phyloP scores from a whole-genome alignment of 257 asterid species.

The Solanum megistacrolobum region DNA sequence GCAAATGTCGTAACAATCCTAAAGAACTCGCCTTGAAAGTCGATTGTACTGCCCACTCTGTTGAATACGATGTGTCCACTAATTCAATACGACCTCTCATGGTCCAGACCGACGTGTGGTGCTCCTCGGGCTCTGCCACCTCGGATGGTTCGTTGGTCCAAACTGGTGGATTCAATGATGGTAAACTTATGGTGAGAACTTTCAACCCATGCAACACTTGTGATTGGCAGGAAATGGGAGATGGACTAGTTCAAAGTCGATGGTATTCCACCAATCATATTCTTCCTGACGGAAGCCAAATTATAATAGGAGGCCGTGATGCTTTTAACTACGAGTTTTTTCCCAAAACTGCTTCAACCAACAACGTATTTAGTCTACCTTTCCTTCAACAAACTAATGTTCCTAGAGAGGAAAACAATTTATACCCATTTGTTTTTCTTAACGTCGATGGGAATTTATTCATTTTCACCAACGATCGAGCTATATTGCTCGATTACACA shows the following conservation, averaged over 20 bases:
- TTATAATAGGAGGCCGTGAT: conserved; percentile 9
- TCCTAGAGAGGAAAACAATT: conserved; percentile 9
- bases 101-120: conserved; percentile 38
- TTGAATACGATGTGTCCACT: conserved; percentile 27
- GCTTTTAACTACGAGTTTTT: conserved; percentile 14
- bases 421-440: conserved; percentile 18
- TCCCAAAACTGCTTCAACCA: neutral
- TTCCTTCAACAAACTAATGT: conserved; percentile 11
- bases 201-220: conserved; percentile 1
- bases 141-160: conserved; percentile 29
- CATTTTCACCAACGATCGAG: conserved; percentile 3
- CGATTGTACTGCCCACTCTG: conserved; percentile 53
- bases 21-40: neutral
- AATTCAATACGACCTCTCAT: conserved; percentile 36
- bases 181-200: conserved; percentile 1
- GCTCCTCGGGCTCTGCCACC: conserved; percentile 39
- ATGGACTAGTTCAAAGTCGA: conserved; percentile 5
- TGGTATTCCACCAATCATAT: conserved; percentile 22
- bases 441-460: conserved; percentile 7
- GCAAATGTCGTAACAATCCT: conserved; percentile 25
- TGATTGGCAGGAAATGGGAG: conserved; percentile 9
- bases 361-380: neutral
- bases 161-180: conserved; percentile 38
- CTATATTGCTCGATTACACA: conserved; percentile 26
- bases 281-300: conserved; percentile 12